Conservation (phyloP, 2,329 filamentous ascomycete genomes). For the Sclerotiophoma versabilis region DNA sequence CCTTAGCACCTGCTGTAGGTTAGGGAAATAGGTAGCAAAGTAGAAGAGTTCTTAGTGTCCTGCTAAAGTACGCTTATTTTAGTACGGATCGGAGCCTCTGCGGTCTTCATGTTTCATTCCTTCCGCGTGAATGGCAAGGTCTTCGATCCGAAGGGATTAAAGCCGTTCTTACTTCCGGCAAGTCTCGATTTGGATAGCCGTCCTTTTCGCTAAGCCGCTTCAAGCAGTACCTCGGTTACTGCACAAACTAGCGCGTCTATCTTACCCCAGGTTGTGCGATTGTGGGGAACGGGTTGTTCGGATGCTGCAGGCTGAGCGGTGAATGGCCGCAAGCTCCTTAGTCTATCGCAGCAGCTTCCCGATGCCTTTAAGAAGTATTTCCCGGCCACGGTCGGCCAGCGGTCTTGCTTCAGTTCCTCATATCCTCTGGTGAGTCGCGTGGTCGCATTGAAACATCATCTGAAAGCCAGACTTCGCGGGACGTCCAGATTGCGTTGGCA, state of each 20-base stretch:
- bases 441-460: background rate
- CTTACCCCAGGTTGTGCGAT: constrained; percentile 8
- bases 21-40: too few relatives aligned
- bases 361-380: background rate
- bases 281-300: constrained; percentile 10
- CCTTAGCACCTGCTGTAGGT: too few relatives aligned
- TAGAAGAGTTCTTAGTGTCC: too few relatives aligned
- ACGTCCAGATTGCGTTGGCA: too few relatives aligned
- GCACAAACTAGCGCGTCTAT: background rate
- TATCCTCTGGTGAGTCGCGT: constrained; percentile 1
- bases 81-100: too few relatives aligned
- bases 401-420: constrained; percentile 1
- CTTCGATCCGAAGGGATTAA: too few relatives aligned
- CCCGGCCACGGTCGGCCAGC: constrained; percentile 11
- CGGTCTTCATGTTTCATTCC: too few relatives aligned
- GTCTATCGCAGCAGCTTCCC: background rate
- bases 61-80: too few relatives aligned
- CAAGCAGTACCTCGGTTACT: background rate
- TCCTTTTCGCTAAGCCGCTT: background rate
- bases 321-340: background rate
- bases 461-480: too few relatives aligned
- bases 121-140: background rate
- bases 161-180: background rate
- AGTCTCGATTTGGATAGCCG: background rate
- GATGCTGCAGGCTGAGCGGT: background rate